Conservation (phyloP, 768 basidiomycete species). For the Kwoniella pini region DNA sequence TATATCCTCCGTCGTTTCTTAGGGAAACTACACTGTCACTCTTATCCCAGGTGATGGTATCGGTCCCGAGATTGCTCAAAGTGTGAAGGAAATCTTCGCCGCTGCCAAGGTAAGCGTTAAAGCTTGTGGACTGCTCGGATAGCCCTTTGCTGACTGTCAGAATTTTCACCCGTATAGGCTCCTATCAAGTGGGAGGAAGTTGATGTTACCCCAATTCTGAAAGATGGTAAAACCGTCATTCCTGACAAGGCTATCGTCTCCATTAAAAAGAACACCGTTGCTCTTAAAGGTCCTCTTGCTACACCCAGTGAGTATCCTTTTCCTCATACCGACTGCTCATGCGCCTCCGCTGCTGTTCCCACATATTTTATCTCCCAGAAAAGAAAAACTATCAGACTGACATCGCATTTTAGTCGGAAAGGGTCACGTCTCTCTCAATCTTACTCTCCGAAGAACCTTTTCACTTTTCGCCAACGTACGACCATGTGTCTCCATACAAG, state of each 20-base stretch:
- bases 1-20: background rate
- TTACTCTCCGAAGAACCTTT: slow-evolving; percentile 95
- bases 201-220: slow-evolving; percentile 88
- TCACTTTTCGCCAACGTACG: slow-evolving; percentile 98
- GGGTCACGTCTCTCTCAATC: slow-evolving; percentile 96
- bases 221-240: slow-evolving; percentile 95
- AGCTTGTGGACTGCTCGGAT: too few species aligned
- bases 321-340: background rate
- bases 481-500: slow-evolving; percentile 91
- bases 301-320: slow-evolving; percentile 76
- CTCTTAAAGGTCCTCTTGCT: slow-evolving; percentile 94
- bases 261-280: slow-evolving; percentile 95
- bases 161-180: too few species aligned
- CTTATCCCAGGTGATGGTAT: slow-evolving; percentile 98
- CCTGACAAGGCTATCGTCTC: slow-evolving; percentile 86
- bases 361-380: background rate
- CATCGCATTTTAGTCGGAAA: slow-evolving; percentile 77
- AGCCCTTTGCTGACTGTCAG: too few species aligned
- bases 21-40: slow-evolving; percentile 97
- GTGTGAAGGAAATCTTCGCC: slow-evolving; percentile 88
- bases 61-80: slow-evolving; percentile 96
- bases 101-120: slow-evolving; percentile 76
- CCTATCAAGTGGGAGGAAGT: slow-evolving; percentile 99
- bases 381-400: too few species aligned
- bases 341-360: background rate